Evolutionary conservation across 495 filamentous ascomycete genomes (phyloP).

Genomic region (Tuber indicum): DNA sequence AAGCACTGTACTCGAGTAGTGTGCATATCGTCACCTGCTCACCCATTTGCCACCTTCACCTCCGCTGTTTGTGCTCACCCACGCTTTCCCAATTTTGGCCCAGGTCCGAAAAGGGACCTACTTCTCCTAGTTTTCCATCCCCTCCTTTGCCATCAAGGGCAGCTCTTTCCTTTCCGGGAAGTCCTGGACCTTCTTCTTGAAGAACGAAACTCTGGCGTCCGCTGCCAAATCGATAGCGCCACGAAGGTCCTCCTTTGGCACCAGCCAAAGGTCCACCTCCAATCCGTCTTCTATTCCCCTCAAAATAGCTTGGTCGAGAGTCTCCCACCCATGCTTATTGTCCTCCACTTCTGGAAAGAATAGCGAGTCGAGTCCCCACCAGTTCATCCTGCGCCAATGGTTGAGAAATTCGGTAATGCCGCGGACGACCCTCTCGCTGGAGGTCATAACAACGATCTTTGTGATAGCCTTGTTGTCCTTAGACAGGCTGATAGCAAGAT

Average conservation of each 20-base stretch:
- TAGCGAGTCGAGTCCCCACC: neutral
- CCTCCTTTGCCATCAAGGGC: neutral
- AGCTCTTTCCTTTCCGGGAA: neutral
- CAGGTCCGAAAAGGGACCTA: neutral
- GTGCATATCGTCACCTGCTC: neutral
- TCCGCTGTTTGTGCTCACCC: neutral
- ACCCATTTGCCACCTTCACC: neutral
- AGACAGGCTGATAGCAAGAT: conserved; percentile 5
- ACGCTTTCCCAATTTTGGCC: neutral
- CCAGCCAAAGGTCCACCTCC: conserved; percentile 26
- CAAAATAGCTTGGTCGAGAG: conserved; percentile 9
- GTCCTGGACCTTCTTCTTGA: neutral
- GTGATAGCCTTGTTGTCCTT: conserved; percentile 9
- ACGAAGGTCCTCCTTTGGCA: conserved; percentile 11
- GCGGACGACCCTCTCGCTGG: conserved; percentile 5
- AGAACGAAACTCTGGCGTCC: neutral
- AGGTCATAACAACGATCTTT: conserved; percentile 18
- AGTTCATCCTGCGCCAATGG: conserved; percentile 10
- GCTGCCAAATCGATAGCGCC: conserved; percentile 15
- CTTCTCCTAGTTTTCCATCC: too few species aligned
- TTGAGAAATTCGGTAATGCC: conserved; percentile 14
- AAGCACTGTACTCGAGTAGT: too few species aligned
- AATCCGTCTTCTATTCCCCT: conserved; percentile 21
- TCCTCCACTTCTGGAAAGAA: conserved; percentile 1
- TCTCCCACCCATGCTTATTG: conserved; percentile 8